Evolutionary conservation across 2,329 filamentous ascomycete genomes (phyloP), one percentile per base, ranked within the genome.

Genomic region (Magnaporthiopsis poae): DNA sequence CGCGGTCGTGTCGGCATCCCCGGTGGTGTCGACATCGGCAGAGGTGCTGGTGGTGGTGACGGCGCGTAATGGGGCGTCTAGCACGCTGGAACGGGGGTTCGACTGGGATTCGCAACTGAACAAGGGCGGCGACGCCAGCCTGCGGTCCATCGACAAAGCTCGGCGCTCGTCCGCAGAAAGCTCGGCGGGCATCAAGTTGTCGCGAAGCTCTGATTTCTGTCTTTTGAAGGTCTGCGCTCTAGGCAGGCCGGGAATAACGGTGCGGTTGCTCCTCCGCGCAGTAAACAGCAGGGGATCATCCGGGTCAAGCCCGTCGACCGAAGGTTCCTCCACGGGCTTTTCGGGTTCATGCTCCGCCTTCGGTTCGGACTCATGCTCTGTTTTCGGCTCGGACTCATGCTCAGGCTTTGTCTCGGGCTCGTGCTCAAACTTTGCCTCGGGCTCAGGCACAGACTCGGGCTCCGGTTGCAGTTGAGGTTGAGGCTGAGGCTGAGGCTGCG

Each of bases 221-320:
- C 92, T 86, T 76, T 88, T 90, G 77, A 96, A 92, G 0, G 91
- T 96, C 71, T 89, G 86, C 5, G 88, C 81, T 63, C 91, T 86
- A 59, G 92, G 91, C 56, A 96, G 79, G 21, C 89, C 89, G 25
- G 92, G 89, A 21, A 93, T 86, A n/a, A 92, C 90, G 72, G 83
- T 87, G 70, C 86, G 77, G 36, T 80, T 80, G 68, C 78, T 75
- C 68, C 80, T 80, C 66, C 79, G 78, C 29, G 78, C 76, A 62
- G 80, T 67, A 61, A 76, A 77, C 29, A 75, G 72, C 67, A 72
- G 76, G 65, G 69, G 68, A 61, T 77, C 77, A 64, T 71, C 72
- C 27, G 68, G 69, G 63, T 72, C 71, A 31, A 68, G 67, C 52
- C 66, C 67, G 25, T 70, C 63, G 60, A 59, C 36, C 72, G 60